Base-by-base conservation (phyloP, 257 asterid genomes). In the Scutellaria barbata region DNA sequence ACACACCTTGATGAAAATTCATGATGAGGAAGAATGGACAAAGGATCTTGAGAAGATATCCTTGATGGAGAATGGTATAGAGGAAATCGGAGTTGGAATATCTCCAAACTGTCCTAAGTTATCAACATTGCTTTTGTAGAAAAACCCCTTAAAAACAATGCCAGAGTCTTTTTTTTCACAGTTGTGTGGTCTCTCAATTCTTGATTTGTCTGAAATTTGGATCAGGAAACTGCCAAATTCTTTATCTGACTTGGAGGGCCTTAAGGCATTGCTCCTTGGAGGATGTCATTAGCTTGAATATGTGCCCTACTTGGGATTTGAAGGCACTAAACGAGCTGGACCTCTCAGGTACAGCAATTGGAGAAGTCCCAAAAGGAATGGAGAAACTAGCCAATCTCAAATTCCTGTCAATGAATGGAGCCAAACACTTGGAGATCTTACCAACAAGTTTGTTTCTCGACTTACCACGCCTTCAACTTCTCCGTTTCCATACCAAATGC, bases 71-170 rank as follows among this genome's bases (percentile, higher is more conserved):
- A 73, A 53, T 13, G 0, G n/a, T 5, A 73, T 73, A 65, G 1
- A n/a, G 35, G 20, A 42, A 30, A 60, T 74, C 45, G 73, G 62
- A 12, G 8, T 6, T 6, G 39, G 47, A 46, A 12, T 74, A 47
- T 74, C 78, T 74, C 78, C 78, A 45, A 65, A 74, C 10, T 74
- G 73, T 56, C 78, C 78, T 1, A 74, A 65, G 40, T 55, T 74
- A 33, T 30, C 62, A 42, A 74, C 30, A 37, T 37, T 74, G 68
- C 73, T 65, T 65, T 61, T 74, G 46, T 10, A 33, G 2, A 5
- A 40, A 12, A 74, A 65, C 37, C 10, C 53, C 2, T 18, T 74
- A 2, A 1, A 9, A 17, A 3, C 18, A 10, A 35, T 55, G 42
- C 42, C 73, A 54, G 30, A 53, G 13, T 46, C 73, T 40, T 73